These are phyloP conservation scores for Davidsoniella neocaledoniae DNA, from an alignment of 2,329 filamentous ascomycete species.

Conservation along the genomic window DNA sequence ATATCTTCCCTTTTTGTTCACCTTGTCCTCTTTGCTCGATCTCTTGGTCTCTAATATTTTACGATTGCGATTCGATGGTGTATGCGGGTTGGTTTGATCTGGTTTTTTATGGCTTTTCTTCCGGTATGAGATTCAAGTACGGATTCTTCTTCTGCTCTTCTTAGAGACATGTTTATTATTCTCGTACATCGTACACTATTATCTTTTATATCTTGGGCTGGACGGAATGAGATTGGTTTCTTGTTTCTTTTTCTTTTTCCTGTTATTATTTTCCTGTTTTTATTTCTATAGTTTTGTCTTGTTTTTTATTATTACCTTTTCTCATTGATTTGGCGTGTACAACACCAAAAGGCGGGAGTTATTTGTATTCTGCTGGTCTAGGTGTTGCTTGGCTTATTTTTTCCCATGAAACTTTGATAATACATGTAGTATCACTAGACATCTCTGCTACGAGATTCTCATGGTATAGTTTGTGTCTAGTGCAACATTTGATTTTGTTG, in stretches of 20 bases:
- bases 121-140: background rate
- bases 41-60: background rate
- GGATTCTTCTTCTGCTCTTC: background rate
- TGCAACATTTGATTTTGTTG: no score
- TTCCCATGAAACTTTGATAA: background rate
- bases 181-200: background rate
- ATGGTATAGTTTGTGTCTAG: no score
- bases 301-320: constrained; percentile 1
- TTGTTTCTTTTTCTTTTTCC: no score
- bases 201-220: background rate
- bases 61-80: background rate
- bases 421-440: no score
- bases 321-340: background rate
- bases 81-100: background rate
- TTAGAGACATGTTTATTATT: no score
- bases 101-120: constrained; percentile 1
- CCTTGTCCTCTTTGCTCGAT: background rate
- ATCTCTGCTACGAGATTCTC: no score
- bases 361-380: background rate
- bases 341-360: no score
- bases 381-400: background rate
- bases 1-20: background rate
- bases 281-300: background rate
- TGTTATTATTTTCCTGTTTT: no score
- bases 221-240: no score